Evolutionary conservation across 805 yeast genomes (phyloP), one percentile per base, ranked within the genome.

Genomic region (Kurtzmaniella cleridarum): DNA sequence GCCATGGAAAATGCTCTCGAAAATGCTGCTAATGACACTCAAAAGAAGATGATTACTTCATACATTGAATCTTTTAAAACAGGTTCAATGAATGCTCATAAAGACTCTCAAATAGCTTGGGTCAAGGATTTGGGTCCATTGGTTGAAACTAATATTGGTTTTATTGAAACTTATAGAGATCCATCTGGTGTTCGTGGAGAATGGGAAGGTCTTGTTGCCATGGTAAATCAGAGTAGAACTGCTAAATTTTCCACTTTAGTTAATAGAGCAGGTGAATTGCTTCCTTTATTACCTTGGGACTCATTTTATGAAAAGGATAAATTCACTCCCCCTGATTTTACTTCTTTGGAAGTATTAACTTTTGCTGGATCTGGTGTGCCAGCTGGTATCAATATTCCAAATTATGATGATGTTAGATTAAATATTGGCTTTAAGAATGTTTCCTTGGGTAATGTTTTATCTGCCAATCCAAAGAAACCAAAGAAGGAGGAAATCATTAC

Each of bases 251-350:
- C 81, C 20, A 68, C 67, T 9, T 69, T 88, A 47, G 96, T 88
- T 18, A 60, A 66, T 14, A 70, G 70, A 43, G 96, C 95, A 12
- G 73, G 77, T 33, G 60, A 66, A 9, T 84, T 78, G 55, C 84
- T 88, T 44, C 45, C 68, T 2, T 60, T 75, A 48, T 71, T 88
- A 48, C 96, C 96, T 23, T 88, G 96, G 96, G 74, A 73, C 42
- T 57, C 66, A 41, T 75, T 71, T 17, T 87, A 71, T 55, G 96
- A 88, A 60, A 88, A 88, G 60, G 93, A 85, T 55, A 72, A 55
- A n/a, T 88, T 88, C 60, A 81, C 86, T 35, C 91, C 96, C 18
- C 96, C 96, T 15, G 96, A 88, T 61, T 88, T 88, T 64, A 86
- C 95, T 3, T 85, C 95, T 1, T 71, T 88, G 50, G 96, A 88